Evolutionary conservation across 2,329 filamentous ascomycete genomes (phyloP).

Genomic region (Neopestalotiopsis sp.): DNA sequence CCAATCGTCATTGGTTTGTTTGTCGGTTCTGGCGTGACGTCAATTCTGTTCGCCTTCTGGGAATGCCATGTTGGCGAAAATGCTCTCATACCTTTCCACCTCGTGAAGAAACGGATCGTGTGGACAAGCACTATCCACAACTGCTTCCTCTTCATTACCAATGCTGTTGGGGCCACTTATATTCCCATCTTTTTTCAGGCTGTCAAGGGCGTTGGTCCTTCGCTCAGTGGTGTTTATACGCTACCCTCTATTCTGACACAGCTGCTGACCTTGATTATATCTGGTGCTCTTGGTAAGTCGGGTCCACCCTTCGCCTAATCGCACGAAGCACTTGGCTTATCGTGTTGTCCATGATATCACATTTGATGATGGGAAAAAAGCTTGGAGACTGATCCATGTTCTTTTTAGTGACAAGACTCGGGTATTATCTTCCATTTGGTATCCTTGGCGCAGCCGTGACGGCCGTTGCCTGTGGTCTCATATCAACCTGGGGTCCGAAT

Average conservation of each 20-base stretch:
- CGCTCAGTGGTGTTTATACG: constrained; percentile 38
- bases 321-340: neutral
- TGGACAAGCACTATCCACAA: constrained; percentile 34
- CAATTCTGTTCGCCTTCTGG: constrained; percentile 44
- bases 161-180: constrained; percentile 27
- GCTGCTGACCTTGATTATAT: constrained; percentile 64
- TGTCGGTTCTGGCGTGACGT: constrained; percentile 35
- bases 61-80: constrained; percentile 47
- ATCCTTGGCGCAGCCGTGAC: constrained; percentile 28
- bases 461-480: constrained; percentile 29
- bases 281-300: constrained; percentile 29
- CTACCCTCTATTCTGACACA: constrained; percentile 35
- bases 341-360: neutral
- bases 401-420: constrained; percentile 30
- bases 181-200: constrained; percentile 8
- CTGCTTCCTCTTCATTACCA: constrained; percentile 36
- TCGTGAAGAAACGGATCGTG: constrained; percentile 48
- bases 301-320: neutral
- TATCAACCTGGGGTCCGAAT: constrained; percentile 32
- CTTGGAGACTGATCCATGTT: neutral
- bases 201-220: constrained; percentile 26
- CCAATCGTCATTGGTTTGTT: constrained; percentile 43
- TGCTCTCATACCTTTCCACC: constrained; percentile 54
- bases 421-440: constrained; percentile 34
- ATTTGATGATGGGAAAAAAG: neutral